phyloP scores from a whole-genome alignment of 495 filamentous ascomycete species.

The Neurospora pannonica region DNA sequence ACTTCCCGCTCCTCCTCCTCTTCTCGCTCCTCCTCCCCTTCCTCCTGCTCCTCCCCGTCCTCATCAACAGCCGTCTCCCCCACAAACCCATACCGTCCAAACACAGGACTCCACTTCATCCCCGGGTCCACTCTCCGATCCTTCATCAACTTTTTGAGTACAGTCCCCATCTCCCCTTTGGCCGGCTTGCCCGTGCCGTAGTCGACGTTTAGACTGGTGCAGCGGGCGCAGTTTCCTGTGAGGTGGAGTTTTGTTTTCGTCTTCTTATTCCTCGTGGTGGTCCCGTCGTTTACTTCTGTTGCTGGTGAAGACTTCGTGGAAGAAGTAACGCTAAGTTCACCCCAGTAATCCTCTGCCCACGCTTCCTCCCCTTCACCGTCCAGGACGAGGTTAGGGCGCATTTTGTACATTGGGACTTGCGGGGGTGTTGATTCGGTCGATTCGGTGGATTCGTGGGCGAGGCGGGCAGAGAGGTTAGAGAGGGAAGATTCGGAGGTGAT shows the following conservation, averaged over 20 bases:
- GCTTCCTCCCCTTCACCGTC: conserved; percentile 42
- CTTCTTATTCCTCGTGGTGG: neutral
- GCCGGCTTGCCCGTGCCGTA: conserved; percentile 63
- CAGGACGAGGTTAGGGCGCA: conserved; percentile 78
- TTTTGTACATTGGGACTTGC: conserved; percentile 49
- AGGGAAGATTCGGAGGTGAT: conserved; percentile 64
- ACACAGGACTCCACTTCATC: conserved; percentile 66
- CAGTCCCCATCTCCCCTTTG: conserved; percentile 50
- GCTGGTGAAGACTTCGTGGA: conserved; percentile 17
- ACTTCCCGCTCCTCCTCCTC: conserved; percentile 24
- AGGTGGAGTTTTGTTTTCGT: conserved; percentile 42
- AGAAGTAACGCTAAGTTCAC: conserved; percentile 40
- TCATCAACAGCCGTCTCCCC: conserved; percentile 26
- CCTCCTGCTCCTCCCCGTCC: conserved; percentile 57
- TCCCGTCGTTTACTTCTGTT: neutral
- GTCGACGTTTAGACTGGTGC: conserved; percentile 72
- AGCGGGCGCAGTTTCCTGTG: conserved; percentile 75
- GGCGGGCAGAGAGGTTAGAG: conserved; percentile 49
- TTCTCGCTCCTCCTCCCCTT: conserved; percentile 44
- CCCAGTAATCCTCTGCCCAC: conserved; percentile 88
- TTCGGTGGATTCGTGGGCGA: conserved; percentile 33
- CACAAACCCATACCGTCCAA: conserved; percentile 74
- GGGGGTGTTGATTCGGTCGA: neutral
- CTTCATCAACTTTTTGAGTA: conserved; percentile 68
- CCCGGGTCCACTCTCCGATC: conserved; percentile 72